These are phyloP conservation scores for Candida sakaeoensis DNA, from an alignment of 805 yeast genomes.

Conservation along the genomic window DNA sequence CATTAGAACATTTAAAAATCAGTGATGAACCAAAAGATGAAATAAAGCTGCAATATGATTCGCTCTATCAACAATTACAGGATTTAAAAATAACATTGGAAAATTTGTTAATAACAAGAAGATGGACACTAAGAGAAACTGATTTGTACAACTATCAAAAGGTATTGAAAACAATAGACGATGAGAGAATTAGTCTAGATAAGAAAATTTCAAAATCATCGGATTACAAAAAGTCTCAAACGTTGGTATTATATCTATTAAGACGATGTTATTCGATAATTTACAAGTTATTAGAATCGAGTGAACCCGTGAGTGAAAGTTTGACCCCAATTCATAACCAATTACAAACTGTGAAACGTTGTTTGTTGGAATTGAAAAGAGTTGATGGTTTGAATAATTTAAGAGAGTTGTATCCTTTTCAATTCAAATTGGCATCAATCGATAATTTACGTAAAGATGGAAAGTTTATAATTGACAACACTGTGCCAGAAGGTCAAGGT, in stretches of 20 bases:
- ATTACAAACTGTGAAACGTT: conserved; percentile 83
- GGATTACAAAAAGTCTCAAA: conserved; percentile 30
- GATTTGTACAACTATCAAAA: conserved; percentile 85
- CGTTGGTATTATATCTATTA: conserved; percentile 66
- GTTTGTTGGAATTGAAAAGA: conserved; percentile 83
- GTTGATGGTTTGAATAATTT: conserved; percentile 87
- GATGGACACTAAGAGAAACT: conserved; percentile 97
- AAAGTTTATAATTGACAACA: conserved; percentile 80
- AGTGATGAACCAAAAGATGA: conserved; percentile 3
- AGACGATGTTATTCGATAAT: conserved; percentile 90
- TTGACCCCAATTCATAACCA: conserved; percentile 93
- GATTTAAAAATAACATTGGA: conserved; percentile 72
- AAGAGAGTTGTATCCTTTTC: conserved; percentile 93
- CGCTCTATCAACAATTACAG: conserved; percentile 60
- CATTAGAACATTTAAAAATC: conserved; percentile 4
- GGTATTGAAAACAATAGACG: conserved; percentile 69
- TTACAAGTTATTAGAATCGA: conserved; percentile 81
- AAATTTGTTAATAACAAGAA: conserved; percentile 80
- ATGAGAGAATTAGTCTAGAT: conserved; percentile 43
- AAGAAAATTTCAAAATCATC: background rate
- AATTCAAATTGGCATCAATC: conserved; percentile 85
- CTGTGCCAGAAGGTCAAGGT: conserved; percentile 98
- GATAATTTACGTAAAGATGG: conserved; percentile 90
- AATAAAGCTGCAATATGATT: conserved; percentile 28
- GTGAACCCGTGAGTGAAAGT: conserved; percentile 95